phyloP scores from a whole-genome alignment of 2,329 filamentous ascomycete species.

The Neofusicoccum parvum region DNA sequence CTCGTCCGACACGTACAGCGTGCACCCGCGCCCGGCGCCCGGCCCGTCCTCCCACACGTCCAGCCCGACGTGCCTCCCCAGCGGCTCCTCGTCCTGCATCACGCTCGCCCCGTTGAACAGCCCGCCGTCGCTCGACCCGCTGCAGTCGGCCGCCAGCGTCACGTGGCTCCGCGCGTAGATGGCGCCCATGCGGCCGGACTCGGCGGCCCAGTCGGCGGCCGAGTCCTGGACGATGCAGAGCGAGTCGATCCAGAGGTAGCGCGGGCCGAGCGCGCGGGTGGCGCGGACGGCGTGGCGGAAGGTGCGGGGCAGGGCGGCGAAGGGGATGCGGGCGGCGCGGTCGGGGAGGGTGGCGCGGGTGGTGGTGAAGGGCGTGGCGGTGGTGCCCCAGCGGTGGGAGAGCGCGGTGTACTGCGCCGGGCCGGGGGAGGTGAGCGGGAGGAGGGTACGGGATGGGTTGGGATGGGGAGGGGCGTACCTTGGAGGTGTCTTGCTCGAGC shows the following conservation, averaged over 20 bases:
- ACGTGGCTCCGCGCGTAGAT: constrained; percentile 8
- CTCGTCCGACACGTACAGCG: neutral
- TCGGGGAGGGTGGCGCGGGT: neutral
- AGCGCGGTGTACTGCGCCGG: neutral
- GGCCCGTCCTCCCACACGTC: neutral
- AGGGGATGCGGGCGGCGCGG: neutral
- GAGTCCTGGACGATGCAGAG: constrained; percentile 24
- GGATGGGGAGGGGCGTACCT: neutral
- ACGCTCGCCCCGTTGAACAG: neutral
- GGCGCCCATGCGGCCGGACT: constrained; percentile 1
- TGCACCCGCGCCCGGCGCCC: neutral
- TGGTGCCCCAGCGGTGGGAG: constrained; percentile 1
- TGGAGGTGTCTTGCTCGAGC: neutral
- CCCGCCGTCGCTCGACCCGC: neutral
- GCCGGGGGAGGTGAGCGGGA: neutral
- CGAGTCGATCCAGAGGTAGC: constrained; percentile 25
- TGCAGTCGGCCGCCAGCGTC: neutral
- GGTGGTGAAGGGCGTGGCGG: neutral
- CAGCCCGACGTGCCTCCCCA: neutral
- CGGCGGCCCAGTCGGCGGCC: constrained; percentile 2
- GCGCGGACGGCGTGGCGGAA: constrained; percentile 21
- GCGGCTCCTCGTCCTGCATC: neutral
- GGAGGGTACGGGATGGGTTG: too few relatives aligned
- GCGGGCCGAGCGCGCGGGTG: neutral
- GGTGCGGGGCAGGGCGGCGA: constrained; percentile 1